Base-by-base conservation (phyloP, 768 basidiomycete genomes). In the Lactarius pseudohatsudake region DNA sequence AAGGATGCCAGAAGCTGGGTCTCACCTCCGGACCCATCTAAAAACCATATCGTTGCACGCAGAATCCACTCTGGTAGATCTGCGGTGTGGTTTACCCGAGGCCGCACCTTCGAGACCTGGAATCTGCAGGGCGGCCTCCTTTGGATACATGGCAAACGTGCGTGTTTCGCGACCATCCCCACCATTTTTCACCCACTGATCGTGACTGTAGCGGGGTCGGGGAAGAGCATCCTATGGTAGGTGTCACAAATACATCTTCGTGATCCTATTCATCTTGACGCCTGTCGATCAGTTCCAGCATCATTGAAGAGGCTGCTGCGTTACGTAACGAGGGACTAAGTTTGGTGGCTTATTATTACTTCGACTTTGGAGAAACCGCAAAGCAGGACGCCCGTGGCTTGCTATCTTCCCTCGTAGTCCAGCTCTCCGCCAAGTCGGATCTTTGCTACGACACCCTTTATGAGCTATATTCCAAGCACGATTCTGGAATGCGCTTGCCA, bases 11-110 rank as follows among this genome's bases (percentile, higher is more conserved):
- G 40, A 15, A 20, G 7, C n/a, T 63, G 62, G 62, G 26, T 63
- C 16, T 63, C 55, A 1, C 62, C 62, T n/a, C 62, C 62, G 2
- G 62, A 63, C n/a, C 53, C 55, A 1, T 63, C 62, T 11, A 63
- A n/a, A 36, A 63, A 63, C 15, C 62, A 63, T 28, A 41, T 56
- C 40, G 32, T 56, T 30, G 32, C 43, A 9, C 40, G 28, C 18
- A 41, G 26, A 8, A 22, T 34, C 41, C 55, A 36, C n/a, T 36
- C 28, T 9, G 43, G 20, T 45, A 18, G 3, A 45, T 45, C 43
- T 10, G 43, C 20, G 2, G 1, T 9, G 9, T 45, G 43, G 43
- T 45, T 45, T 10, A 20, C 20, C 9, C 43, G 8, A 0, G 43
- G 43, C 43, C 0, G 3, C 20, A 45, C 43, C 9, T 45, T 45